Percentiles rank a stretch among this genome's conserved stretches.
Evolutionary conservation across 2,329 filamentous ascomycete genomes (phyloP).

Genomic region (Colletotrichum euphorbiae): DNA sequence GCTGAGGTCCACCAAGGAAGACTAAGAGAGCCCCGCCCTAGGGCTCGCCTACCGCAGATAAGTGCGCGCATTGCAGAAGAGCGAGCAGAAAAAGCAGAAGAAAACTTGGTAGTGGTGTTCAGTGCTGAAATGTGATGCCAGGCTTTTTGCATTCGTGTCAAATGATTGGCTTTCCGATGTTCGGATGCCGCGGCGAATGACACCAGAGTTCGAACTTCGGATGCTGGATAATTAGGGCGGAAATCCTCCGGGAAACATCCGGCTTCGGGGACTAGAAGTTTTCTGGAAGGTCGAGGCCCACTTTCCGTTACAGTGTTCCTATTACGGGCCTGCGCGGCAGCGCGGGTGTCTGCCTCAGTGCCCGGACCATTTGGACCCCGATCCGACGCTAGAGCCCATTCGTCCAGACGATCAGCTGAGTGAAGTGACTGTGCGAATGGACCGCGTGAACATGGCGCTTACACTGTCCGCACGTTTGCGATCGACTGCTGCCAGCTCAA

Average conservation of each 20-base stretch:
- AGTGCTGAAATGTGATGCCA: conserved; percentile 1
- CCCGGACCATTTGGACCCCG: conserved; percentile 21
- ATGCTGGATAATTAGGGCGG: too few relatives aligned
- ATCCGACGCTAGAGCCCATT: conserved; percentile 33
- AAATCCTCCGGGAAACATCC: conserved; percentile 20
- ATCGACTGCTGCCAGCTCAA: conserved; percentile 35
- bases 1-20: conserved; percentile 22
- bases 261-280: conserved; percentile 36
- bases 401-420: conserved; percentile 30
- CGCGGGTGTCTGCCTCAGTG: not conserved
- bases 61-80: conserved; percentile 4
- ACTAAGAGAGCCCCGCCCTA: conserved; percentile 23
- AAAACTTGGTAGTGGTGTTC: not conserved
- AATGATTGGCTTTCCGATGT: conserved; percentile 32
- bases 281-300: conserved; percentile 23
- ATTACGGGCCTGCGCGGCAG: too few relatives aligned
- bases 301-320: too few relatives aligned
- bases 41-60: conserved; percentile 17
- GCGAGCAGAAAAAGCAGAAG: not conserved
- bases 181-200: conserved; percentile 27
- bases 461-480: conserved; percentile 1
- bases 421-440: not conserved
- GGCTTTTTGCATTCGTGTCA: conserved; percentile 31
- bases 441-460: not conserved
- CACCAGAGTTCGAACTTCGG: not conserved